Conservation (phyloP, 2,329 filamentous ascomycete genomes). For the Amauroascus niger region DNA sequence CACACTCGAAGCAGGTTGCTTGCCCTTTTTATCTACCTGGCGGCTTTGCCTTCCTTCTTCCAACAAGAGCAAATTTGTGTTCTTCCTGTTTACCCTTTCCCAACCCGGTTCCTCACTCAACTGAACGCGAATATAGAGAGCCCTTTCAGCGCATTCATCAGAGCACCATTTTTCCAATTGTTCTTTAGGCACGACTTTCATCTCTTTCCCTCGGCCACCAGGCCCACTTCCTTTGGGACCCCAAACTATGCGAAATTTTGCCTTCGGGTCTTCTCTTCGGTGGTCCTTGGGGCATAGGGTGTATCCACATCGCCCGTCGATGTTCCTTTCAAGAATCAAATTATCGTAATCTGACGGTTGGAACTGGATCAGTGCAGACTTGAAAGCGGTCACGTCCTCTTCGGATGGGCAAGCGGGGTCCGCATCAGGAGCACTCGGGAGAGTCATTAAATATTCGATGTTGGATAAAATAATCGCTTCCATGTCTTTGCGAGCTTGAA, state of each 20-base stretch:
- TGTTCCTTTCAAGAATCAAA: slow-evolving; percentile 79
- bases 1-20: slow-evolving; percentile 1
- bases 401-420: slow-evolving; percentile 46
- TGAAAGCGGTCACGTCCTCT: slow-evolving; percentile 57
- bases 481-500: slow-evolving; percentile 72
- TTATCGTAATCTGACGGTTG: slow-evolving; percentile 84
- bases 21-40: slow-evolving; percentile 15
- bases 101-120: slow-evolving; percentile 75
- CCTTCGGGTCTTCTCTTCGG: slow-evolving; percentile 46
- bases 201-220: slow-evolving; percentile 42
- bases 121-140: slow-evolving; percentile 81
- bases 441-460: slow-evolving; percentile 61
- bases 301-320: slow-evolving; percentile 74
- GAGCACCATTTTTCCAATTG: slow-evolving; percentile 84
- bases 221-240: slow-evolving; percentile 42
- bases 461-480: slow-evolving; percentile 63
- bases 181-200: slow-evolving; percentile 58
- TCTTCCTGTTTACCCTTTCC: slow-evolving; percentile 57
- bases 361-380: slow-evolving; percentile 58
- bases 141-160: slow-evolving; percentile 63
- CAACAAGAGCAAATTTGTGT: slow-evolving; percentile 52
- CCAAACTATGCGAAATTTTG: slow-evolving; percentile 59
- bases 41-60: slow-evolving; percentile 47
- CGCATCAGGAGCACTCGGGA: slow-evolving; percentile 45
- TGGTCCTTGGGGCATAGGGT: slow-evolving; percentile 62